A percentile compares a stretch with the other conserved stretches of the same genome.
phyloP scores from a whole-genome alignment of 176 grass and related monocot species.

The Rhynchospora tenuis region DNA sequence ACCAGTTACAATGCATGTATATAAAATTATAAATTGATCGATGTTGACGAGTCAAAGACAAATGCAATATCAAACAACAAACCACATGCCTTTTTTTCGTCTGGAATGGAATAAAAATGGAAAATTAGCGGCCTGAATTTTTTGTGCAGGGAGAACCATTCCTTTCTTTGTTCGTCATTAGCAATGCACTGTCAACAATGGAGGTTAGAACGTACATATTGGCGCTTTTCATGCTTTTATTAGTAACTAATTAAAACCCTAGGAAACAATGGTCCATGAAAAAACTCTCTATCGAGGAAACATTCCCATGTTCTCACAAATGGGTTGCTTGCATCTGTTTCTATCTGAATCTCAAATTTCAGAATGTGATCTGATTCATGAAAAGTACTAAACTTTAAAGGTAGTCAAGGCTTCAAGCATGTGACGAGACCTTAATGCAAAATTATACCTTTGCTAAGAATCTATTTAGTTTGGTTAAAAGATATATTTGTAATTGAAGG shows the following conservation, averaged over 20 bases:
- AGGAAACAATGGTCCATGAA: neutral
- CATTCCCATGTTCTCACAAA: constrained; percentile 1
- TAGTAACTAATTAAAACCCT: neutral
- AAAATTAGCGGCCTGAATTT: neutral
- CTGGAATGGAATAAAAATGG: neutral
- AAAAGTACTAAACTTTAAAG: neutral
- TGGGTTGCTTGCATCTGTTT: neutral
- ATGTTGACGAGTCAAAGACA: constrained; percentile 3
- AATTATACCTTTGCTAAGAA: too few relatives aligned
- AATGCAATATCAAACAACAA: neutral
- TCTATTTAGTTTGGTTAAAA: too few relatives aligned
- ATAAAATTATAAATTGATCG: too few relatives aligned
- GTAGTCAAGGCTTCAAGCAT: too few relatives aligned
- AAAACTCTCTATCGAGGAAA: neutral
- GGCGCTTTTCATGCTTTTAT: neutral
- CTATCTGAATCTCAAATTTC: neutral
- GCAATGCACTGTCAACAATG: neutral
- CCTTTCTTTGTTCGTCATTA: neutral
- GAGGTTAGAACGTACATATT: neutral
- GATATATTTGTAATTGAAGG: too few relatives aligned
- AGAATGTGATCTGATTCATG: neutral
- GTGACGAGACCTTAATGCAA: too few relatives aligned
- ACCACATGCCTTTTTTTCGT: neutral
- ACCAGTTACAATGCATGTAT: too few relatives aligned
- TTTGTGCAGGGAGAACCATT: neutral